Evolutionary conservation across 257 asterid species (phyloP).

Genomic region (Primulina tabacum): DNA sequence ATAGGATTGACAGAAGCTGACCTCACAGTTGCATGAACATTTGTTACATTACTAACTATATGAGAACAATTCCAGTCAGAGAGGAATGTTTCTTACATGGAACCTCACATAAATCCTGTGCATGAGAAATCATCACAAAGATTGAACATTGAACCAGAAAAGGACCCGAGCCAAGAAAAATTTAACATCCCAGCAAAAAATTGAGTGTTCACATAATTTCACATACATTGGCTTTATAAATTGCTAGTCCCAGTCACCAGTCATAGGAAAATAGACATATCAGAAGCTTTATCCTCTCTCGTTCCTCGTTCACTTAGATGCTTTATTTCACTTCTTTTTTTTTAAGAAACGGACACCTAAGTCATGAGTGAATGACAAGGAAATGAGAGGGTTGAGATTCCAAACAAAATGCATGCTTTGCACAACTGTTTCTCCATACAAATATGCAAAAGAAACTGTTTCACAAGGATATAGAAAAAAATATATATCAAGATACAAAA

Average conservation of each 20-base stretch:
- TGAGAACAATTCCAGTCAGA: neutral
- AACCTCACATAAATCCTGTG: conserved; percentile 5
- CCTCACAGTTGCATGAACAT: neutral
- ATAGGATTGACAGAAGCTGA: neutral
- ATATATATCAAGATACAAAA: neutral
- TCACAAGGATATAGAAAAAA: neutral
- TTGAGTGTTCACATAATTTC: neutral
- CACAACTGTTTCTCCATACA: neutral
- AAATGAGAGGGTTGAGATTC: neutral
- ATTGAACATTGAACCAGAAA: neutral
- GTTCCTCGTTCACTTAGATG: neutral
- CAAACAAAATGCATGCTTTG: neutral
- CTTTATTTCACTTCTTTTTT: neutral
- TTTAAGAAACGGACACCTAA: neutral
- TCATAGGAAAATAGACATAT: neutral
- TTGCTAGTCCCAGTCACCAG: neutral
- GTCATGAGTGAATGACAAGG: neutral
- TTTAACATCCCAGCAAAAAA: neutral
- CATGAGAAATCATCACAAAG: neutral
- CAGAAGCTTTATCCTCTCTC: neutral
- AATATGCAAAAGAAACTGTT: neutral
- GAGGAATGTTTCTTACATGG: neutral
- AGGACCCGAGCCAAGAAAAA: neutral
- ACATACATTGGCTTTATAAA: neutral
- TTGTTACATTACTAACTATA: neutral